A percentile compares a stretch with the other conserved stretches of the same genome.
These are phyloP conservation scores for Mesembryanthemum crystallinum DNA, from an alignment of 148 eudicot species.

Conservation along the genomic window DNA sequence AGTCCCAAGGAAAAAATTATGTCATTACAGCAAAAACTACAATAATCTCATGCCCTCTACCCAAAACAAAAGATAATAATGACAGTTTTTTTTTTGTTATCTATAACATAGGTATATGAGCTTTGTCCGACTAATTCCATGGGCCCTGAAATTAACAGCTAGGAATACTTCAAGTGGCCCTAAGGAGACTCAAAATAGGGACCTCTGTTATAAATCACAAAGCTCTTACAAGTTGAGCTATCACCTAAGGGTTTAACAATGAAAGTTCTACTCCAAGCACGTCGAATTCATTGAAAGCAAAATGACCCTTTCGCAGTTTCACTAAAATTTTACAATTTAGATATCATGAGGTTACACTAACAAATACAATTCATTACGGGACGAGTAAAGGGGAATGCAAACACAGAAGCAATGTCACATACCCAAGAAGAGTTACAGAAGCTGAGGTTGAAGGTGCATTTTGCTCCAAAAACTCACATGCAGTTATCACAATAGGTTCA, in stretches of 20 bases:
- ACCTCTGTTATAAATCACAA: too few relatives aligned
- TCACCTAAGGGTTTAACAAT: too few relatives aligned
- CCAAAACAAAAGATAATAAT: background rate
- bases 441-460: slow-evolving; percentile 74
- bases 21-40: background rate
- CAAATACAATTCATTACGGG: background rate
- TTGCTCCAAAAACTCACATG: slow-evolving; percentile 95
- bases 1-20: background rate
- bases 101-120: too few relatives aligned
- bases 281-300: background rate
- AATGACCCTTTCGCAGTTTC: background rate
- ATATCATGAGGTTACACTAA: background rate
- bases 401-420: slow-evolving; percentile 26
- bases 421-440: slow-evolving; percentile 79
- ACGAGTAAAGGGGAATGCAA: background rate
- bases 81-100: too few relatives aligned
- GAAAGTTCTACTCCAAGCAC: background rate
- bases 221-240: too few relatives aligned
- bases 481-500: slow-evolving; percentile 82
- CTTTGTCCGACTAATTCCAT: too few relatives aligned
- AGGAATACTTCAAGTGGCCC: too few relatives aligned
- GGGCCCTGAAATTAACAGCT: too few relatives aligned
- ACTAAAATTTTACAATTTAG: background rate
- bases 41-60: background rate
- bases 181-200: too few relatives aligned